Base-by-base conservation (phyloP, 2,329 filamentous ascomycete genomes). In the Hyphodiscus sp. region DNA sequence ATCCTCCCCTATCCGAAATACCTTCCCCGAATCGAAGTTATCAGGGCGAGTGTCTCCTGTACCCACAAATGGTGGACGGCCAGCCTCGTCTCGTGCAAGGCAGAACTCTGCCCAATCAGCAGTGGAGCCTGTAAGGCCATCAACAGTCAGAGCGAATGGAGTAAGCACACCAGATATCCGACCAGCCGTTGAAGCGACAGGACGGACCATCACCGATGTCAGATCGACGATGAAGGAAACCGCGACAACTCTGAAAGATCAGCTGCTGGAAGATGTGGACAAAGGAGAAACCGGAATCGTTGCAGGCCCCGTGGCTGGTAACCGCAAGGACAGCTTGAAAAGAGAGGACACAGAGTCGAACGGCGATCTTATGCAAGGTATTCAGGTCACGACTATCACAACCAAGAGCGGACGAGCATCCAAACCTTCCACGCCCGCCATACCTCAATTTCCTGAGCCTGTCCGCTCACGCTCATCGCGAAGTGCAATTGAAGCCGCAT, bases 1-100 rank as follows among this genome's bases (percentile, higher is more conserved):
- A n/a, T 86, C 89, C 1, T 92, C 91, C 1, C 89, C 89, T 18
- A 78, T 91, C 46, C 76, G 88, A 47, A 79, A 82, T 47, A 80
- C 78, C n/a, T 81, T 89, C 54, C 78, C 82, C 23, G 87, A 90
- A 61, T 74, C 72, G 1, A 77, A 77, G 59, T 76, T 71, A 60
- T 70, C 68, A 50, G 74, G 68, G 61, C 76, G 73, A 58, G 74
- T 65, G 51, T 88, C 85, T 42, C 86, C 87, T 26, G 81, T 77
- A 9, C 84, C 84, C 7, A 70, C 72, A 48, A 71, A 72, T 54
- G 70, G 73, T 29, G 73, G 81, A 54, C 81, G 86, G 44, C 85
- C 88, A 13, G 76, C 81, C 49, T 84, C 85, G 5, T 83, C 86
- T 6, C 82, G 89, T 61, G 82, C 83, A 41, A 83, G 90, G 64